Percentiles rank a stretch among this genome's conserved stretches.
phyloP scores from a whole-genome alignment of 2,329 filamentous ascomycete genomes.

The Colletotrichum sp. region DNA sequence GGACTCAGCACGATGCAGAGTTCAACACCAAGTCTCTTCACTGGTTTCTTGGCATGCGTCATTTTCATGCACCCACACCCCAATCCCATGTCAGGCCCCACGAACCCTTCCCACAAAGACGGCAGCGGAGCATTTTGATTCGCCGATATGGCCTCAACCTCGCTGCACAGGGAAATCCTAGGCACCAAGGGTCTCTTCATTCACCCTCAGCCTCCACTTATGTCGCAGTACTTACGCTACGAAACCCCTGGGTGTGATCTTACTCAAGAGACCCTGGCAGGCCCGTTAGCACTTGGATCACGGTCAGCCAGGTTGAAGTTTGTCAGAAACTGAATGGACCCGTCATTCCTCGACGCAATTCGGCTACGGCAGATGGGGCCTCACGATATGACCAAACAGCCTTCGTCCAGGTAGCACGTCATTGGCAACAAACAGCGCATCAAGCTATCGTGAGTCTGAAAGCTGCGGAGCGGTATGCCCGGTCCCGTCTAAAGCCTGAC shows the following conservation, averaged over 20 bases:
- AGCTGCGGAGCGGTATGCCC: not conserved
- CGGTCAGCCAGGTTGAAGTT: not conserved
- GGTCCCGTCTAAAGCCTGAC: not conserved
- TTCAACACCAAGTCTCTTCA: not conserved
- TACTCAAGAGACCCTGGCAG: not conserved
- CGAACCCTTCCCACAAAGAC: not conserved
- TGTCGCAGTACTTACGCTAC: slow-evolving; percentile 1
- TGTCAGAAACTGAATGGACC: slow-evolving; percentile 5
- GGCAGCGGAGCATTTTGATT: not conserved
- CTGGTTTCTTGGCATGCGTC: slow-evolving; percentile 13
- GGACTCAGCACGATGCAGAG: not conserved
- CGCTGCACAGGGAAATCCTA: not conserved
- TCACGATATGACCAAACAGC: not conserved
- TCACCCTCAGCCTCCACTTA: not conserved
- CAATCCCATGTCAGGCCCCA: not conserved
- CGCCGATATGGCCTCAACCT: not conserved
- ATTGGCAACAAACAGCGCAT: not conserved
- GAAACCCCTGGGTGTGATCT: not conserved
- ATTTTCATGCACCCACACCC: slow-evolving; percentile 3
- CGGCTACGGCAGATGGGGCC: not conserved
- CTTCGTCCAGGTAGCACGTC: not conserved
- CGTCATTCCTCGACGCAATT: slow-evolving; percentile 1
- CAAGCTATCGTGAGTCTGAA: not conserved
- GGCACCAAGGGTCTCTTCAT: slow-evolving; percentile 15
- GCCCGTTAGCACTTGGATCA: not conserved